Conservation (phyloP, 1,284 basidiomycete species). For the Mycena sp. region DNA sequence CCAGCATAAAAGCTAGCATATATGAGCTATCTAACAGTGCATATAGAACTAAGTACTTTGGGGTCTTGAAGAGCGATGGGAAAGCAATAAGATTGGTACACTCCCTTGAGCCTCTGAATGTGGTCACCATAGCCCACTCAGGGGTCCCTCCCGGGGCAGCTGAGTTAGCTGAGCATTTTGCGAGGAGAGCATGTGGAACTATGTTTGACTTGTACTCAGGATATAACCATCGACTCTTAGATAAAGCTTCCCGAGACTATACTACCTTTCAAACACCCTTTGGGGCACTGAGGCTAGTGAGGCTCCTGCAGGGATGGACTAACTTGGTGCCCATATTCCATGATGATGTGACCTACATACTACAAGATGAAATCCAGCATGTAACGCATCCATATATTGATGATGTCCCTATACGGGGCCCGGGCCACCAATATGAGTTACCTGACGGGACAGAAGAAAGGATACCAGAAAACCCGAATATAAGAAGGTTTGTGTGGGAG, state of each 20-base stretch:
- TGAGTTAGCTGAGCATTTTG: constrained; percentile 12
- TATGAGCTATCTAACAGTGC: constrained; percentile 8
- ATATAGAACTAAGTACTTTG: constrained; percentile 15
- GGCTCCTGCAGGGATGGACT: constrained; percentile 35
- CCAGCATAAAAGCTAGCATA: constrained; percentile 4
- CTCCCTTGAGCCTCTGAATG: constrained; percentile 16
- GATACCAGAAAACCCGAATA: constrained; percentile 30
- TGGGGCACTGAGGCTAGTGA: constrained; percentile 2
- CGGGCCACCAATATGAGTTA: constrained; percentile 30
- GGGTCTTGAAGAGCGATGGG: constrained; percentile 12
- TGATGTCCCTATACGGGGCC: constrained; percentile 37
- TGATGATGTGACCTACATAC: constrained; percentile 11
- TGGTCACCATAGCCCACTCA: neutral
- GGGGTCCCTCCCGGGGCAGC: neutral
- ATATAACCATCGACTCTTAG: constrained; percentile 16
- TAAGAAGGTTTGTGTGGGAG: constrained; percentile 36
- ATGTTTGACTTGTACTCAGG: constrained; percentile 10
- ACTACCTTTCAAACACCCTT: constrained; percentile 29
- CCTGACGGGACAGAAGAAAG: constrained; percentile 27
- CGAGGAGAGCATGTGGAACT: constrained; percentile 7
- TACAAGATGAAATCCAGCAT: constrained; percentile 13
- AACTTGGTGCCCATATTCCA: constrained; percentile 43
- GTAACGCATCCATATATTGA: constrained; percentile 37
- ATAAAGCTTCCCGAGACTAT: constrained; percentile 18
- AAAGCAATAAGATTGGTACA: constrained; percentile 10